Base-by-base conservation (phyloP, 2,329 filamentous ascomycete species). In the Ploettnerulaceae sp. region DNA sequence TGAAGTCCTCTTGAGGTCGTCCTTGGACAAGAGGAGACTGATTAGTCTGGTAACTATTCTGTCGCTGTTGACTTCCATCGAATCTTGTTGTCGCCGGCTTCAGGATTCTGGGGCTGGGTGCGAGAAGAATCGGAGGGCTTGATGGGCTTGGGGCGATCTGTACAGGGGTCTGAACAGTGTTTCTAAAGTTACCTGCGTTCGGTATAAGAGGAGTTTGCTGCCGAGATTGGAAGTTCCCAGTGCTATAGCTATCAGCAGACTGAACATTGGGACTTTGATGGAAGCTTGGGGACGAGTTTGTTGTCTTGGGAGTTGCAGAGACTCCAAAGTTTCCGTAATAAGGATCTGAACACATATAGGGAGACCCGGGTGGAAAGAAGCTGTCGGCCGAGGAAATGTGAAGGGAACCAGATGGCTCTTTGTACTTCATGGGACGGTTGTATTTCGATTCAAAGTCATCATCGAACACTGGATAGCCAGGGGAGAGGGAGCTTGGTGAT, bases 281-380 rank as follows among this genome's bases (percentile, higher is more conserved):
- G 14, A 57, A 37, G 18, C 32, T 49, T 21, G 57, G 57, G 14
- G 58, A 56, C 12, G 52, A 47, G 4, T 36, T 25, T 22, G 58
- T 48, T 28, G 48, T 36, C 4, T 40, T 37, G 14, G 55, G 32
- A 7, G 48, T 50, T 22, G 50, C 57, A 2, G 59, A 61, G 5
- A 61, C 59, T n/a, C 56, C 53, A 40, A 40, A 59, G 7, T 43
- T 28, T 9, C 59, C 59, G 22, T 26, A 62, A 22, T 57, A 58
- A 4, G 57, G 57, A 5, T 45, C 40, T 11, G 44, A 43, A 50
- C 33, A 52, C 36, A 26, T 46, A 45, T 21, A 53, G 48, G 18
- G 57, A 49, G 5, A 35, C 12, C 15, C 37, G 12, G 36, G 45
- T 28, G 53, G 51, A 31, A 57, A 57, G 8, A 48, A 43, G 17